Evolutionary conservation across 768 basidiomycete genomes (phyloP).

Genomic region (Mycena pura): DNA sequence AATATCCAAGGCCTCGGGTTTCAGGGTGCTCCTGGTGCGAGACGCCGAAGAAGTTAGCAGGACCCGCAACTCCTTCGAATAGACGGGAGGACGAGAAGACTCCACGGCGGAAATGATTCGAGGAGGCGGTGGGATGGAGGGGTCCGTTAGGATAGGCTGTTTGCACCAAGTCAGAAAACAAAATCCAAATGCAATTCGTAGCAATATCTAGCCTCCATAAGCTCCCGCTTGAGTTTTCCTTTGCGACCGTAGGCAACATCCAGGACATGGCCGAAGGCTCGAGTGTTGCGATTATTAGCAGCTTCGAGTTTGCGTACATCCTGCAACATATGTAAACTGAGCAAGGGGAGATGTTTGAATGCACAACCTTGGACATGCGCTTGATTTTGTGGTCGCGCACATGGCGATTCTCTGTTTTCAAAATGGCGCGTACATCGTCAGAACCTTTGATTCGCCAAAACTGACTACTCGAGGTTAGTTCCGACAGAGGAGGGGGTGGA

Average conservation of each 20-base stretch:
- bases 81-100: slow-evolving; percentile 67
- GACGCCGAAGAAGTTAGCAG: slow-evolving; percentile 64
- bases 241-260: slow-evolving; percentile 79
- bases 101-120: slow-evolving; percentile 59
- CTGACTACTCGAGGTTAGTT: slow-evolving; percentile 45
- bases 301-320: slow-evolving; percentile 56
- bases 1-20: slow-evolving; percentile 42
- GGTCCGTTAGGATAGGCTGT: slow-evolving; percentile 64
- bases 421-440: slow-evolving; percentile 62
- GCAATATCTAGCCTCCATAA: slow-evolving; percentile 61
- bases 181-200: neutral
- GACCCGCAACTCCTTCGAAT: slow-evolving; percentile 65
- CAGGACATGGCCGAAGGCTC: slow-evolving; percentile 64
- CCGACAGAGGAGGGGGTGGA: neutral
- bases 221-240: slow-evolving; percentile 72
- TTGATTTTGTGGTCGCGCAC: slow-evolving; percentile 51
- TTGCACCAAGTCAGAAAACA: neutral
- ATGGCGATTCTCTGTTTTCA: slow-evolving; percentile 38
- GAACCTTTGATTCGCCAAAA: slow-evolving; percentile 68
- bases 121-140: slow-evolving; percentile 46
- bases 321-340: slow-evolving; percentile 42
- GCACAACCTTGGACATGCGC: slow-evolving; percentile 59
- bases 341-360: neutral
- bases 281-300: slow-evolving; percentile 57
- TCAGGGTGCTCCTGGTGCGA: slow-evolving; percentile 53